These are phyloP conservation scores for Fusarium ramigenum DNA, from an alignment of 2,329 filamentous ascomycete species.

Conservation along the genomic window DNA sequence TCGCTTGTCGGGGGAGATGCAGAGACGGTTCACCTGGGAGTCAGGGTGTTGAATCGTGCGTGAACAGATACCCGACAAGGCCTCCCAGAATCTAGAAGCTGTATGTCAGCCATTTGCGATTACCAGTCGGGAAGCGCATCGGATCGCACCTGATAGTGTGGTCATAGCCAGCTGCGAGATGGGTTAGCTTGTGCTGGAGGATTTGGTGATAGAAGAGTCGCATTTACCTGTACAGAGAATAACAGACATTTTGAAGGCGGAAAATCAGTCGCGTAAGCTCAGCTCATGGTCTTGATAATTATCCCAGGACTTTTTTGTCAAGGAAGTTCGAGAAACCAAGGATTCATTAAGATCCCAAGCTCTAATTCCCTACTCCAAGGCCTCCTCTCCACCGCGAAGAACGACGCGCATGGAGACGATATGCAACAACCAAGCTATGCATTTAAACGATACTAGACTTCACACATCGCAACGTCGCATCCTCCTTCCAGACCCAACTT, in stretches of 20 bases:
- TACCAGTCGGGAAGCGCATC: constrained; percentile 14
- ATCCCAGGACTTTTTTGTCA: constrained; percentile 27
- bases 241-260: constrained; percentile 61
- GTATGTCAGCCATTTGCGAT: constrained; percentile 22
- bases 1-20: constrained; percentile 97
- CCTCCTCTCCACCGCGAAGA: constrained; percentile 8
- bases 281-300: constrained; percentile 40
- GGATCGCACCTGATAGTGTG: constrained; percentile 66
- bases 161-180: constrained; percentile 65
- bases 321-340: constrained; percentile 4
- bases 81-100: constrained; percentile 88
- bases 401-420: constrained; percentile 1
- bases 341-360: constrained; percentile 6
- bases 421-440: constrained; percentile 32
- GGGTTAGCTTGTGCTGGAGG: constrained; percentile 32
- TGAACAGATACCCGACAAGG: constrained; percentile 95
- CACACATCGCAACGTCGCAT: background rate
- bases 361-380: constrained; percentile 34
- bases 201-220: background rate
- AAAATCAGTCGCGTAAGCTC: constrained; percentile 25
- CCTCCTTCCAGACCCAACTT: background rate
- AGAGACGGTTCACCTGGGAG: constrained; percentile 97
- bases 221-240: constrained; percentile 69
- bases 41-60: constrained; percentile 98
- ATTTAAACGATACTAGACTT: background rate